Percentiles rank a stretch among this genome's conserved stretches.
Evolutionary conservation across 2,329 filamentous ascomycete species (phyloP).

Genomic region (Penicillium sp.): DNA sequence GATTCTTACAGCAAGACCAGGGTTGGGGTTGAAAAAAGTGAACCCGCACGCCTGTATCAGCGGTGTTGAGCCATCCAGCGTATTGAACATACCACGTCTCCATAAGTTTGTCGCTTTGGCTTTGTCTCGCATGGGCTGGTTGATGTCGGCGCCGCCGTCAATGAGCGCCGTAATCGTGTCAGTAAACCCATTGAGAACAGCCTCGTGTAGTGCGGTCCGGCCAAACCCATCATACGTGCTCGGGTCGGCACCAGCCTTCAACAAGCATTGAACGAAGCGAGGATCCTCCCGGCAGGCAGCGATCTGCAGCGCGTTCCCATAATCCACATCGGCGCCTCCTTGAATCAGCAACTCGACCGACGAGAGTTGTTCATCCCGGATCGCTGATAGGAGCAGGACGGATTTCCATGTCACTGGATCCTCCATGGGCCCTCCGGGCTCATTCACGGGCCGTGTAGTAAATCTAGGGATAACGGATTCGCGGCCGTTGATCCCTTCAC

Average conservation of each 20-base stretch:
- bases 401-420: conserved; percentile 1
- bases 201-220: conserved; percentile 2
- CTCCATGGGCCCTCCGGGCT: background rate
- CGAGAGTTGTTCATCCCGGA: conserved; percentile 2
- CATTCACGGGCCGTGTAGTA: background rate
- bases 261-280: background rate
- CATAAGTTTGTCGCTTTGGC: background rate
- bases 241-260: background rate
- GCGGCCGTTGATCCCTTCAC: background rate
- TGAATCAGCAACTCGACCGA: background rate
- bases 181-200: conserved; percentile 1
- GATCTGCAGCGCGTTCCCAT: background rate
- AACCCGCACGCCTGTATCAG: conserved; percentile 9
- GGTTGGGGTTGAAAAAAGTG: background rate
- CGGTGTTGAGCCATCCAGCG: background rate
- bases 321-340: conserved; percentile 3
- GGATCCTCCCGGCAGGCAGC: background rate
- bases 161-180: background rate
- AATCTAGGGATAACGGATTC: background rate
- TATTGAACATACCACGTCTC: background rate
- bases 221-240: background rate
- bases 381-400: conserved; percentile 1
- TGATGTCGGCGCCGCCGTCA: conserved; percentile 2
- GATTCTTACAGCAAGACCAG: background rate
- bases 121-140: background rate